Conservation (phyloP, 169 alveolate genomes). For the Babesia caballi region DNA sequence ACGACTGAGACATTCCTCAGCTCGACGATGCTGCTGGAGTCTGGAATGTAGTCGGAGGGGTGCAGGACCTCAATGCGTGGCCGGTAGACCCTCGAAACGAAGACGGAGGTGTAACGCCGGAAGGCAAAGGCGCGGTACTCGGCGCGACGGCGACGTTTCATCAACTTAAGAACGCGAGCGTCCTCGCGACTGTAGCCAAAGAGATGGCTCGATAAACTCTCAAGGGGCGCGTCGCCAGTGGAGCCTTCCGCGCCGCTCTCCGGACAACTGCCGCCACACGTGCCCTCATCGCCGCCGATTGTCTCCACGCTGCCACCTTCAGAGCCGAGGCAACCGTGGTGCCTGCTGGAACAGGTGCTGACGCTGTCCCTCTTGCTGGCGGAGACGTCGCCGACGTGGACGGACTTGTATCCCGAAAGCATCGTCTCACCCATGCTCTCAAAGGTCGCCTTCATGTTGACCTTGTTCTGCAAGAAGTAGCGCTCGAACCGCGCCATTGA, state of each 20-base stretch:
- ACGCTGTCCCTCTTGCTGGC: neutral
- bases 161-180: neutral
- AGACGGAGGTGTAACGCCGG: slow-evolving; percentile 12
- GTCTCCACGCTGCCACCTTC: too few relatives aligned
- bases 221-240: neutral
- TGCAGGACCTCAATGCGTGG: slow-evolving; percentile 9
- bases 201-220: neutral
- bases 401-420: neutral
- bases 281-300: neutral
- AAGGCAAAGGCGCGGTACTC: slow-evolving; percentile 4
- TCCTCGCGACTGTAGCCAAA: neutral
- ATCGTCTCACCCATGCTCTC: slow-evolving; percentile 25
- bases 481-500: slow-evolving; percentile 4
- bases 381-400: neutral
- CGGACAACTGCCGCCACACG: too few relatives aligned
- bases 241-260: neutral
- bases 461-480: slow-evolving; percentile 1
- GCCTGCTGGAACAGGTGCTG: too few relatives aligned
- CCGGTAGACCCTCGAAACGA: neutral
- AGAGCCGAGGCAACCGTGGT: too few relatives aligned
- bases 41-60: neutral
- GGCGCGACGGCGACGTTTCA: neutral
- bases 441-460: neutral
- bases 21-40: neutral
- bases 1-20: neutral